Conservation (phyloP, 306 rosid genomes). For the Quercus rubra region DNA sequence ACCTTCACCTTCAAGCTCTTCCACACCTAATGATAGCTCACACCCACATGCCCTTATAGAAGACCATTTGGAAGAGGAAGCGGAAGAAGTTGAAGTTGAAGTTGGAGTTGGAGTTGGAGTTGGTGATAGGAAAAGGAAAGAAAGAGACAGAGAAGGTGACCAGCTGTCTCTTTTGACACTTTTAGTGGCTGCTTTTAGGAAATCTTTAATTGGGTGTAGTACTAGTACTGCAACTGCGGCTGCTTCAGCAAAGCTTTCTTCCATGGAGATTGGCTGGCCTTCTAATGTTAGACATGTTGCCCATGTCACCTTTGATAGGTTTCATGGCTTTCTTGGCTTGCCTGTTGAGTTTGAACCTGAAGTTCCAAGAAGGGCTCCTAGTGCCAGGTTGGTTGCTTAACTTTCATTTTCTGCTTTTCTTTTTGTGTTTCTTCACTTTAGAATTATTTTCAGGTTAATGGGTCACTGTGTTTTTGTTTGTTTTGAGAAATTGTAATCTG, state of each 20-base stretch:
- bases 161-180: slow-evolving; percentile 72
- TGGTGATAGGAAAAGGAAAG: slow-evolving; percentile 43
- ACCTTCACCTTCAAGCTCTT: slow-evolving; percentile 87
- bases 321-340: slow-evolving; percentile 96
- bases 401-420: not conserved
- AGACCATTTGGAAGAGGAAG: slow-evolving; percentile 36
- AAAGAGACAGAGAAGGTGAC: slow-evolving; percentile 70
- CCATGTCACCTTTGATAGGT: slow-evolving; percentile 95
- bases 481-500: not conserved
- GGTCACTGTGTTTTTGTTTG: not conserved
- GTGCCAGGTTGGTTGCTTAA: slow-evolving; percentile 66
- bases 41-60: slow-evolving; percentile 54
- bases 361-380: slow-evolving; percentile 88
- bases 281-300: slow-evolving; percentile 90
- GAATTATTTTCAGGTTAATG: not conserved
- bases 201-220: slow-evolving; percentile 81
- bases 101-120: slow-evolving; percentile 25
- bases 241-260: slow-evolving; percentile 36
- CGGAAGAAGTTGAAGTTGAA: slow-evolving; percentile 3
- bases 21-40: slow-evolving; percentile 52
- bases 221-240: not conserved
- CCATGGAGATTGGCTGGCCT: slow-evolving; percentile 99
- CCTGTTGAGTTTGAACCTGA: slow-evolving; percentile 96
- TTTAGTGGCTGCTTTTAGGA: slow-evolving; percentile 71
- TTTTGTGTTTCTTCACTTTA: not conserved